Base-by-base conservation (phyloP, 441 rosid species). In the Erodium texanum region DNA sequence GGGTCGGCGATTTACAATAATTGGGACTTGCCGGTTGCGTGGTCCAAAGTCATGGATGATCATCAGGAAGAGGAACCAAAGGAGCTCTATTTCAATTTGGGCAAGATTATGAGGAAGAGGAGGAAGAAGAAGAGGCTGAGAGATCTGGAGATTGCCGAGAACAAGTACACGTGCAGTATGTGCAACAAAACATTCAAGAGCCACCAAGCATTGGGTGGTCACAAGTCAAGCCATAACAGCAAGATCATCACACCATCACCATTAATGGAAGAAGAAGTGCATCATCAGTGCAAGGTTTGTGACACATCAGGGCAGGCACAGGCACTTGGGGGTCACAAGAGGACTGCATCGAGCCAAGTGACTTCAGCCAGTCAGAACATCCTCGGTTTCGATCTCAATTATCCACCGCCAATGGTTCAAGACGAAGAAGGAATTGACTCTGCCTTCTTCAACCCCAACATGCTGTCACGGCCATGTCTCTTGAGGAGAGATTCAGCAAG, bases 291-390 rank as follows among this genome's bases (percentile, higher is more conserved):
- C 48, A 78, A 81, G 66, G 79, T 76, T 34, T 83, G 90, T 74
- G 56, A 67, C n/a, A 82, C 79, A 32, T 76, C 90, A 19, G 87
- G 86, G 2, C 90, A 86, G 71, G 88, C 86, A 41, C 90, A 86
- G 71, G 88, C 86, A 41, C 82, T 85, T 23, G 89, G 89, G 7
- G 86, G 87, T 18, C 86, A 82, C 75, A 85, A 82, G 77, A 77
- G 86, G 69, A 67, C 76, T 65, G 27, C 67, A 5, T 68, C 70
- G 43, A 24, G 67, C 52, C 71, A n/a, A 34, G 74, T 63, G 50
- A 63, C 70, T 1, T 71, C 52, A 12, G 22, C 71, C 2, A 34
- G 62, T 64, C 68, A 56, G 45, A 72, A 68, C 70, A 56, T 64
- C 41, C 61, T 63, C 27, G 69, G 69, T 43, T 70, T 85, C 41